A percentile compares a stretch with the other conserved stretches of the same genome.
Evolutionary conservation across 2,329 filamentous ascomycete species (phyloP).

Genomic region (Paracorniculantispora psalliotae): DNA sequence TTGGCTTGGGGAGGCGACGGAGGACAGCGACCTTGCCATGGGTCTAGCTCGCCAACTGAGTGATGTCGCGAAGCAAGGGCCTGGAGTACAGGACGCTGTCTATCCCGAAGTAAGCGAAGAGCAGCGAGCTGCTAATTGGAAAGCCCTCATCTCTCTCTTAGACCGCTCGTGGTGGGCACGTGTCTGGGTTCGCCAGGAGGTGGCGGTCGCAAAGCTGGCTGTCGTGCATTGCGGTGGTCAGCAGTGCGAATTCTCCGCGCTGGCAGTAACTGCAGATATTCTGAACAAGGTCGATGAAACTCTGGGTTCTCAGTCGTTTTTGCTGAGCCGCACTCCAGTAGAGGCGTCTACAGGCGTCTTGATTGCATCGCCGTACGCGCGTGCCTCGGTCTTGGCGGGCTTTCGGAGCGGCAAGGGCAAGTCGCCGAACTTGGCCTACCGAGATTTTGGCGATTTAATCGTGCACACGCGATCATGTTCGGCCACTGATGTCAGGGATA

Average conservation of each 20-base stretch:
- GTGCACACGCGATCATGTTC: background rate
- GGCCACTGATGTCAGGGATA: background rate
- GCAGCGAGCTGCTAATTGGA: background rate
- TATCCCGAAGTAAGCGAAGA: background rate
- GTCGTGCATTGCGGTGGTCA: background rate
- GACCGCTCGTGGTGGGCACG: background rate
- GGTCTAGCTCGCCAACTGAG: background rate
- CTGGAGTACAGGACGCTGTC: background rate
- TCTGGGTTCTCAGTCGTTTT: background rate
- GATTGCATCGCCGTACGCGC: background rate
- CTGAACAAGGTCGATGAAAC: background rate
- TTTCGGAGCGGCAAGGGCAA: background rate
- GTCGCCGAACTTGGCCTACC: background rate
- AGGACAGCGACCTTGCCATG: background rate
- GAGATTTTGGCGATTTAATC: background rate
- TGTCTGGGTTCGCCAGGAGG: slow-evolving; percentile 1
- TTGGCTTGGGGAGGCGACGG: slow-evolving; percentile 1
- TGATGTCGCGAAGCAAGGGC: background rate
- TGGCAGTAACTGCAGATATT: background rate
- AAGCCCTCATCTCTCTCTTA: background rate
- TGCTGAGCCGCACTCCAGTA: background rate
- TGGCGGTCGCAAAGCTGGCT: background rate
- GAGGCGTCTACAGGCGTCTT: background rate
- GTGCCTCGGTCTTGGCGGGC: background rate
- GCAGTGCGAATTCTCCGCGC: background rate